Evolutionary conservation across 2,329 filamentous ascomycete species (phyloP), one percentile per base, ranked within the genome.

Genomic region (Ilyonectria robusta): DNA sequence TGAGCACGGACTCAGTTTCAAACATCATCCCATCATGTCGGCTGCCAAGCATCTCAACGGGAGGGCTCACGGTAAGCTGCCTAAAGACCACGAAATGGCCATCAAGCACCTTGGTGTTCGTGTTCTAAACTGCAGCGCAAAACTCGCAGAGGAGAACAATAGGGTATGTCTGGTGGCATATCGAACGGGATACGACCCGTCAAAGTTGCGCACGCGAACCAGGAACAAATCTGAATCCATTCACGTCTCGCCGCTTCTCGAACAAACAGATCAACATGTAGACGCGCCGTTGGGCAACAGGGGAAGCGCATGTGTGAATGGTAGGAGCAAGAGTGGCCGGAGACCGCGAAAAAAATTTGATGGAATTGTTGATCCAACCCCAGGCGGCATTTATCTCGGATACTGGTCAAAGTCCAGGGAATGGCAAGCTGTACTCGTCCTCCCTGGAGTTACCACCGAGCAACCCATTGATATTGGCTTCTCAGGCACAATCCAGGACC

Each of bases 1-100:
- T 3, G 59, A 63, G 13, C 64, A 67, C 31, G 35, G 33, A 1
- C 63, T 67, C 37, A 42, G 23, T 23, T 23, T 15, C 31, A 59
- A 35, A 29, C 33, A 50, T 2, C 29, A 44, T 2, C 64, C 64
- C n/a, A 33, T 63, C 13, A 37, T 33, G n/a, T 54, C 21, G 3
- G 64, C 59, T 40, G 64, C 47, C 9, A 59, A 44, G 26, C 64
- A 67, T 26, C 40, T 67, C 7, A 47, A 35, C 17, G 42, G 64
- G 23, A 35, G n/a, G 17, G 35, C 17, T 6, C 64, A 67, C 21
- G 33, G 42, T 10, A 5, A 33, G 4, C n/a, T 59, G 11, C 6
- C 15, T 7, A 11, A 26, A 6, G 35, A 26, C 4, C 50, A 47
- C 1, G 29, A 37, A 19, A 15, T 40, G 2, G 48, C 29, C 7